Conservation (phyloP, 2,329 filamentous ascomycete species). For the Fusarium brevicatenulatum region DNA sequence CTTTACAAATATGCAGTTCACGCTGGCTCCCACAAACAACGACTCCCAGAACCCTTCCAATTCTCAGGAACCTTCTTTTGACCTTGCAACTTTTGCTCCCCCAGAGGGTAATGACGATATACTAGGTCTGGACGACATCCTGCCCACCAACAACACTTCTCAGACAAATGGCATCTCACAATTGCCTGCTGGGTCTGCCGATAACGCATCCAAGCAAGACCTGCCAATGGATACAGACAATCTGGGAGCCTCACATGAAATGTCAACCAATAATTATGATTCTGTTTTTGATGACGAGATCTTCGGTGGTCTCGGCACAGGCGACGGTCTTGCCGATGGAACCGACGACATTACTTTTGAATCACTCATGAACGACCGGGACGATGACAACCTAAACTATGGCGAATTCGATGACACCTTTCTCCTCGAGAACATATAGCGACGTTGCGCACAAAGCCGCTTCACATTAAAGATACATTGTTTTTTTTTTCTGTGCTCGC, state of each 20-base stretch:
- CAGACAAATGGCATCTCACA: slow-evolving; percentile 20
- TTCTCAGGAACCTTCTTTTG: slow-evolving; percentile 55
- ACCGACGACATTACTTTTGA: slow-evolving; percentile 58
- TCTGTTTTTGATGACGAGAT: slow-evolving; percentile 57
- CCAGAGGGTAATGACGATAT: slow-evolving; percentile 47
- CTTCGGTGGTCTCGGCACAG: slow-evolving; percentile 51
- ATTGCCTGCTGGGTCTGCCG: slow-evolving; percentile 18
- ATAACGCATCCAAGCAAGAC: slow-evolving; percentile 24
- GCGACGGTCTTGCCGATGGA: slow-evolving; percentile 48
- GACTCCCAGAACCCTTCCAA: slow-evolving; percentile 40
- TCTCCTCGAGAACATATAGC: slow-evolving; percentile 51
- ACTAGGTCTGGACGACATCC: slow-evolving; percentile 45
- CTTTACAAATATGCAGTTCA: slow-evolving; percentile 68
- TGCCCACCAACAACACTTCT: slow-evolving; percentile 41
- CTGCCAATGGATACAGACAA: slow-evolving; percentile 1
- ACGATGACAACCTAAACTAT: slow-evolving; percentile 49
- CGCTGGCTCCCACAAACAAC: slow-evolving; percentile 57
- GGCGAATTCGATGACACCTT: slow-evolving; percentile 59
- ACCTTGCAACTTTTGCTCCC: slow-evolving; percentile 56
- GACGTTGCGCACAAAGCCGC: not conserved
- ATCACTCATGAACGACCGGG: slow-evolving; percentile 58
- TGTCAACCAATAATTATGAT: slow-evolving; percentile 42
- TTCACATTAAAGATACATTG: not conserved
- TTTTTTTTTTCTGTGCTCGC: not conserved
- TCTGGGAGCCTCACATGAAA: slow-evolving; percentile 17